Evolutionary conservation across 306 rosid genomes (phyloP).

Genomic region (Cicer judaicum): DNA sequence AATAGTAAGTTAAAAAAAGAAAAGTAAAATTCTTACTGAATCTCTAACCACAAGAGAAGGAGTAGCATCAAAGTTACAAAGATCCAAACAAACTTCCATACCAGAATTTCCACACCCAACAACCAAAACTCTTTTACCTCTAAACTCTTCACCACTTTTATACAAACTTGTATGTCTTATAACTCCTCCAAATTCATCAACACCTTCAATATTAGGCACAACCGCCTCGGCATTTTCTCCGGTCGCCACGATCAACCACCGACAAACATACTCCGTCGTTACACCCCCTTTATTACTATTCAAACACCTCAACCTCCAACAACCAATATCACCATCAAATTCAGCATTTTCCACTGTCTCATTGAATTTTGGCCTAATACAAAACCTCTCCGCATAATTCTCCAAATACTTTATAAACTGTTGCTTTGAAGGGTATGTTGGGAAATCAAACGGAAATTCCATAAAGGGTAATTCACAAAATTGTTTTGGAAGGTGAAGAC

Average conservation of each 20-base stretch:
- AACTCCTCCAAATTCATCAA: conserved; percentile 53
- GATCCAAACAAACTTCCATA: conserved; percentile 94
- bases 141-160: conserved; percentile 69
- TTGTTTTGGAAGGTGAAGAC: conserved; percentile 77
- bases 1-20: not conserved
- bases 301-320: conserved; percentile 56
- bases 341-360: conserved; percentile 59
- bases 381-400: conserved; percentile 56
- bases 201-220: conserved; percentile 65
- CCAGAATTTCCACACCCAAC: conserved; percentile 98
- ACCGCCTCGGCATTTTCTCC: conserved; percentile 93
- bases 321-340: conserved; percentile 54
- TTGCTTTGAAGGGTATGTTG: conserved; percentile 78
- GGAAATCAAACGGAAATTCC: conserved; percentile 63
- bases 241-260: conserved; percentile 81
- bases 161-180: conserved; percentile 75
- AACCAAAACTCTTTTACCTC: conserved; percentile 71
- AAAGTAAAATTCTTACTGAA: conserved; percentile 54
- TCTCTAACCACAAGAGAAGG: conserved; percentile 86
- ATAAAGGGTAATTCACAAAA: conserved; percentile 75
- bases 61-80: conserved; percentile 69
- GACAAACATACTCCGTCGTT: conserved; percentile 59
- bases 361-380: conserved; percentile 60
- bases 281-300: not conserved
- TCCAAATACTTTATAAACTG: conserved; percentile 70